Conservation (phyloP, 768 basidiomycete genomes). For the Boletus pseudo-olivaceus region DNA sequence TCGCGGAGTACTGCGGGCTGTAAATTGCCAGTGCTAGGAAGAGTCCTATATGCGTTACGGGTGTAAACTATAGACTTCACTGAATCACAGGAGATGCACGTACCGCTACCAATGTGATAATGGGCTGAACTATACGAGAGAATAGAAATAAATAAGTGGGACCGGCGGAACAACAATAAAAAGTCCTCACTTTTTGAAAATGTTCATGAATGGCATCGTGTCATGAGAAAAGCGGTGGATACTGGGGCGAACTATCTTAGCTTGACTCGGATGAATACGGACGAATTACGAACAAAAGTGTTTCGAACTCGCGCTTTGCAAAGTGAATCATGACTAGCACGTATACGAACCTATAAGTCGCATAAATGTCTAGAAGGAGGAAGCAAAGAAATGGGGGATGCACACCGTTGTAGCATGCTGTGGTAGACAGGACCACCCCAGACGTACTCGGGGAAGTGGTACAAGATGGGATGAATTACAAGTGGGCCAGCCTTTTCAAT, state of each 20-base stretch:
- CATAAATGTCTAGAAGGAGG: not conserved
- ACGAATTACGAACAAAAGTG: constrained; percentile 64
- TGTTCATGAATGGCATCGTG: constrained; percentile 83
- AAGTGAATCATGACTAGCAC: constrained; percentile 83
- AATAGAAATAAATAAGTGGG: not conserved
- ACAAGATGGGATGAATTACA: constrained; percentile 83
- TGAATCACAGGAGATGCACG: not conserved
- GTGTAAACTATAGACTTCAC: not conserved
- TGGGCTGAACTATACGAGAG: constrained; percentile 65
- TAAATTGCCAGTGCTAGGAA: constrained; percentile 80
- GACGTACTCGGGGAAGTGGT: constrained; percentile 63
- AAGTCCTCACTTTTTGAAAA: constrained; percentile 82
- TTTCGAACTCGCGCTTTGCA: constrained; percentile 88
- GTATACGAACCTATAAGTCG: constrained; percentile 54
- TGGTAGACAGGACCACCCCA: constrained; percentile 72
- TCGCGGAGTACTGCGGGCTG: constrained; percentile 69
- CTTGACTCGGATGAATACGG: not conserved
- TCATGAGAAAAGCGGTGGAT: constrained; percentile 95
- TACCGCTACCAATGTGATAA: constrained; percentile 79
- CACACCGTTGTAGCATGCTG: constrained; percentile 73
- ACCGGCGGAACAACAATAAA: not conserved
- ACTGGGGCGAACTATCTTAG: constrained; percentile 35
- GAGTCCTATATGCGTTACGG: constrained; percentile 43
- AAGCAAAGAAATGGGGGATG: not conserved
- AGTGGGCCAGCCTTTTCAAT: constrained; percentile 73